Evolutionary conservation across 108 stramenopile genomes (phyloP), one percentile per base, ranked within the genome.

Genomic region (Schizochytrium sp.): DNA sequence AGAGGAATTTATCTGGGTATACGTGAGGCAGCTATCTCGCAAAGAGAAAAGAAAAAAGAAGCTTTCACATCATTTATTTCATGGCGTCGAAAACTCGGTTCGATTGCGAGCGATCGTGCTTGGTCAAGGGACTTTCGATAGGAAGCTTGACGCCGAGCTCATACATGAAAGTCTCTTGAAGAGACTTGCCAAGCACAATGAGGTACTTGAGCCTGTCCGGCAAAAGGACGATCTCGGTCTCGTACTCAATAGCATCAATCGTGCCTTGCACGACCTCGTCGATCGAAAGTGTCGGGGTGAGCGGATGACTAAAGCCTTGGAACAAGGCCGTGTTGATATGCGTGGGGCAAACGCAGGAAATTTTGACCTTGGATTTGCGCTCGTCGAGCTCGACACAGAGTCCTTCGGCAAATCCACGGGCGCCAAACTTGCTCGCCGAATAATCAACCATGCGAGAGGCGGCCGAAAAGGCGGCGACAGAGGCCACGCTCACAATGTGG

Each of bases 241-340:
- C 76, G 76, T 83, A 53, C 51, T 83, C 76, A 12, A 83, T 53
- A 23, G 76, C 76, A 45, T 83, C 45, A 45, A 83, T 83, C 10
- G 51, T 53, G 23, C 48, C 76, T 12, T 83, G 48, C 12, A 83
- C 76, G 45, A 53, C 76, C 55, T 90, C 19, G n/a, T 89, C 28
- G 47, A 91, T 72, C 19, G 90, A 88, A 14, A 92, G 63, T 14
- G 76, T 83, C 51, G 76, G 76, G 48, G 18, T 83, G 19, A 47
- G 14, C 14, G 51, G 76, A 28, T 53, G 48, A 34, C 48, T 21
- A 23, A 83, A 89, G 16, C 90, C 92, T 58, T 90, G 60, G 58
- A 92, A 92, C 88, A 92, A 83, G 21, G 90, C 92, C 14, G 92
- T 92, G 88, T 92, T 58, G 69, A 92, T 92, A 48, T 60, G 90